Evolutionary conservation across 106 monocot species (phyloP), one percentile per base, ranked within the genome.

Genomic region (Alisma plantagoaquatica): DNA sequence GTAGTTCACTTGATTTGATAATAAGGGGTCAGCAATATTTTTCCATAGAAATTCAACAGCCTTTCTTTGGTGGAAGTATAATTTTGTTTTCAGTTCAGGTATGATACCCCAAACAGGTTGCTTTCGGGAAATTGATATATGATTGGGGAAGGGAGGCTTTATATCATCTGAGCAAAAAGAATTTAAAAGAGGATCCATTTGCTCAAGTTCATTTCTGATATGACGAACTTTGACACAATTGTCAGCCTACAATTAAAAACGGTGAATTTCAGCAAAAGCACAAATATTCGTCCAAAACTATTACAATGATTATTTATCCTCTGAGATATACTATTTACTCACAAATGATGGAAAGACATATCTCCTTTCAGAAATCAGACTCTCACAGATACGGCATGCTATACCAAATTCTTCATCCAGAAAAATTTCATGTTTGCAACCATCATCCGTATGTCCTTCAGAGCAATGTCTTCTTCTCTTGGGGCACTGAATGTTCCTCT

Each of bases 1-100:
- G 28, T 21, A 6, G 43, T 27, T n/a, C 11, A 60, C 60, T 60
- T 68, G 65, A 20, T 71, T 62, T 64, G 72, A 56, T 31, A 62
- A 70, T 23, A 79, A 49, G 42, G 70, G 63, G 11, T 83, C 89
- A 49, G 66, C 63, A 21, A 76, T 52, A 49, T 89, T 89, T 52
- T 47, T 76, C 89, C 83, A 89, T 29, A 89, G 51, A 41, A 89
- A 79, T 51, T 89, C 73, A 63, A 83, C 79, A 44, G 83, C 89
- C 23, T 60, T 74, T 61, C 66, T 83, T 47, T 89, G 89, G 30
- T 89, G 89, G 27, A 42, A 28, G 63, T 73, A 73, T 20, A 89
- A 50, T 57, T 70, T 80, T 33, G 49, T 26, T 49, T 54, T 63
- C 35, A 82, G 59, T 27, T 71, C 53, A 38, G 75, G 66, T 46